Percentiles rank a stretch among this genome's conserved stretches.
phyloP scores from a whole-genome alignment of 306 rosid species.

The Prinsepia uniflora region DNA sequence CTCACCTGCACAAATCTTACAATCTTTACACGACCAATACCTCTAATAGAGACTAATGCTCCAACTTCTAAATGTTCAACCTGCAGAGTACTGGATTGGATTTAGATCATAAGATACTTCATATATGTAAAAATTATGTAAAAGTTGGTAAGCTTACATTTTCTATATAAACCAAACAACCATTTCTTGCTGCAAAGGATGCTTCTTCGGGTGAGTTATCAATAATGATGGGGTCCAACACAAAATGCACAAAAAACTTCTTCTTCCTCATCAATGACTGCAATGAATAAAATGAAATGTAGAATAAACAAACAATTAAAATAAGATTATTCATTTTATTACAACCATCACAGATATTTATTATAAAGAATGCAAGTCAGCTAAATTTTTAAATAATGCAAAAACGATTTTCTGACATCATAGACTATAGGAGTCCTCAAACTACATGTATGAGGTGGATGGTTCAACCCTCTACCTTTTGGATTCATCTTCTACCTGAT shows the following conservation, averaged over 20 bases:
- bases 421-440: background rate
- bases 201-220: slow-evolving; percentile 37
- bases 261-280: slow-evolving; percentile 38
- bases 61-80: slow-evolving; percentile 46
- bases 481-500: background rate
- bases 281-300: background rate
- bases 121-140: background rate
- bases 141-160: slow-evolving; percentile 35
- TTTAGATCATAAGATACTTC: slow-evolving; percentile 8
- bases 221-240: slow-evolving; percentile 43
- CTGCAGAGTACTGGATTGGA: slow-evolving; percentile 33
- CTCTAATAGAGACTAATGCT: slow-evolving; percentile 47
- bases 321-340: background rate
- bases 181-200: slow-evolving; percentile 47
- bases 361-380: background rate
- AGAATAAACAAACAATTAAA: background rate
- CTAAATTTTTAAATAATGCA: background rate
- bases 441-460: background rate
- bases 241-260: slow-evolving; percentile 48
- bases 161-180: slow-evolving; percentile 41
- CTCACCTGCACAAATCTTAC: slow-evolving; percentile 36
- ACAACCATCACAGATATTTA: background rate
- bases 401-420: background rate
- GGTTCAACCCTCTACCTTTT: background rate
- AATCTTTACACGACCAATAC: slow-evolving; percentile 41